These are phyloP conservation scores for Quercus aquifolioides DNA, from an alignment of 306 rosid species.

Conservation along the genomic window DNA sequence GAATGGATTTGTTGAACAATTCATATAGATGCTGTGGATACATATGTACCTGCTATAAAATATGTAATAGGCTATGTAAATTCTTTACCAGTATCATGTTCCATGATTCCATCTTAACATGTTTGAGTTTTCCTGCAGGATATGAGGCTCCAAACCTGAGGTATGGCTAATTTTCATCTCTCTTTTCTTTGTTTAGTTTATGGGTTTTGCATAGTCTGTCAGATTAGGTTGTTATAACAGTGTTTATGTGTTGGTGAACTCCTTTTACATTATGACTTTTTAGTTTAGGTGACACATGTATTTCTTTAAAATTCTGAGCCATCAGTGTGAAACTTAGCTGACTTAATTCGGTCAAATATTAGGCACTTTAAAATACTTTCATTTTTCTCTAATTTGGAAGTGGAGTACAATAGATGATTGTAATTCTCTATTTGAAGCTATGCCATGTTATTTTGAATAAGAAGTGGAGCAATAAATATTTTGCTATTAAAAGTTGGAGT, in stretches of 20 bases:
- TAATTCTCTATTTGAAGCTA: background rate
- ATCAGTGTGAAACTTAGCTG: background rate
- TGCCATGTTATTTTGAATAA: background rate
- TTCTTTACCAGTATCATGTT: background rate
- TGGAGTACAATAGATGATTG: too few relatives aligned
- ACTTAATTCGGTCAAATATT: background rate
- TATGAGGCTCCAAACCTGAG: constrained; percentile 79
- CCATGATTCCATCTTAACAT: background rate
- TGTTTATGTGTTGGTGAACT: background rate
- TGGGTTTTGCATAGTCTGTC: background rate
- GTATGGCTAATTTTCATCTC: constrained; percentile 20
- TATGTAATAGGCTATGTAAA: background rate
- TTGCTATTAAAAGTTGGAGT: too few relatives aligned
- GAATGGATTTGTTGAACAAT: background rate
- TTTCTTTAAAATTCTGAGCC: background rate
- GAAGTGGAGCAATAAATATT: background rate
- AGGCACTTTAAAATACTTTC: background rate
- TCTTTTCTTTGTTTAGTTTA: background rate
- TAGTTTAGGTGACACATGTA: background rate
- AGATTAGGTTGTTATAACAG: background rate
- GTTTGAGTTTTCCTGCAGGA: constrained; percentile 48
- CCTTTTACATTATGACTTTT: background rate
- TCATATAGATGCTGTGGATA: too few relatives aligned
- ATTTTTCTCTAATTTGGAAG: too few relatives aligned
- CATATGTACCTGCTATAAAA: too few relatives aligned